A percentile compares a stretch with the other conserved stretches of the same genome.
Evolutionary conservation across 345 rosid species (phyloP).

Genomic region (Mallotus nudiflorus): DNA sequence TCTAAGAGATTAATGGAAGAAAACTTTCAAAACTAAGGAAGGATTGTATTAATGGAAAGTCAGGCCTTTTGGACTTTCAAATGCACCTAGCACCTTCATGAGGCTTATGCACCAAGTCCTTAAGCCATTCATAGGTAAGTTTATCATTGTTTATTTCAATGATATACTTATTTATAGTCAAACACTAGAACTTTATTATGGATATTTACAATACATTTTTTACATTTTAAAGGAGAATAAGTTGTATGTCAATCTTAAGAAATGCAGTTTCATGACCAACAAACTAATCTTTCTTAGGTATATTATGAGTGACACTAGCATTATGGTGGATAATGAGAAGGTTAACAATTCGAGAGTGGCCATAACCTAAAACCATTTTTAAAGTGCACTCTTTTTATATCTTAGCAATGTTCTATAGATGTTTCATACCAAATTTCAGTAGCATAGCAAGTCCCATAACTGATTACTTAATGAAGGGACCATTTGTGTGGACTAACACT

Average conservation of each 20-base stretch:
- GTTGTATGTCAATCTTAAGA: too few species aligned
- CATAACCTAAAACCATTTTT: background rate
- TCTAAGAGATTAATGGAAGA: too few species aligned
- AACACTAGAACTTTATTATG: too few species aligned
- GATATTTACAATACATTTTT: background rate
- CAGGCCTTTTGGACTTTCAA: background rate
- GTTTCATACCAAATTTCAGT: background rate
- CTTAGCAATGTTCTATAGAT: too few species aligned
- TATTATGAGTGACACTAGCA: background rate
- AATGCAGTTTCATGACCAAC: background rate
- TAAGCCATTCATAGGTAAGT: background rate
- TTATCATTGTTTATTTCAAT: too few species aligned
- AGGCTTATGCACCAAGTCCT: background rate
- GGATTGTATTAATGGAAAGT: background rate
- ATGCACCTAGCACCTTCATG: background rate
- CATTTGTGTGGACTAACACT: background rate
- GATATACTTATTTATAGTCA: too few species aligned
- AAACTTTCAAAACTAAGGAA: background rate
- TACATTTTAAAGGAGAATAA: background rate
- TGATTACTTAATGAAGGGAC: background rate
- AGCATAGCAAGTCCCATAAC: background rate
- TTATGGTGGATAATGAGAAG: background rate
- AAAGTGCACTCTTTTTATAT: background rate
- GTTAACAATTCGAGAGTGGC: background rate
- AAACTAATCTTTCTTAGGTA: background rate